Evolutionary conservation across 2,329 filamentous ascomycete genomes (phyloP), one percentile per base, ranked within the genome.

Genomic region (Cladophialophora chaetospira): DNA sequence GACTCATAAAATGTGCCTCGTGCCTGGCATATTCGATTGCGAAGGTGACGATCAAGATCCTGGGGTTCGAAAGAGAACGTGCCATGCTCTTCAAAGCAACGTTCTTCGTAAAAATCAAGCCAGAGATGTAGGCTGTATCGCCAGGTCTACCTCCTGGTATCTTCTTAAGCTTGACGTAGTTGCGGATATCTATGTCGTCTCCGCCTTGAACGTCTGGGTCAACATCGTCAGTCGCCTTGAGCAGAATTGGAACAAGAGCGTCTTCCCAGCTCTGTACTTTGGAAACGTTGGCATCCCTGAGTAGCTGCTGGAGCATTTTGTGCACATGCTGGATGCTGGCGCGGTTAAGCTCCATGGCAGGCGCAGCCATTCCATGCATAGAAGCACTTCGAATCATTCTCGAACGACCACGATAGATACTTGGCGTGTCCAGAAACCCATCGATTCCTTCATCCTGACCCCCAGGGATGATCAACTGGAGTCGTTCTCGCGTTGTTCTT

Each of bases 141-240:
- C 89, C 86, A 15, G 93, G 92, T 62, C 83, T 88, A 13, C 92
- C 93, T 13, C 94, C 93, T 0, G 92, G 89, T 10, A 99, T 94
- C 70, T 95, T 96, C 71, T 99, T 99, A 26, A 99, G 76, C 70
- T 99, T 99, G 61, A 99, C 91, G 68, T 97, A 99, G 70, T 97
- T 92, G 3, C 94, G 84, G 58, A 99, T 94, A 70, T 99, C 94
- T 80, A 99, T 97, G 69, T 94, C 89, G 71, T 99, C 94, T 25
- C 91, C 92, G 53, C 85, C 83, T 55, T 91, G 88, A 42, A 97
- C 89, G 70, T 97, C 89, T 1, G 94, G 94, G 61, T 95, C 88
- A 3, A 99, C 92, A 68, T 97, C 94, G 63, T 97, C 91, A 0
- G 93, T 95, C 62, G 92, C 94, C 65, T 88, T 88, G 19, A 97